These are phyloP conservation scores for Populus euphratica DNA, from an alignment of 345 rosid species.

Conservation along the genomic window DNA sequence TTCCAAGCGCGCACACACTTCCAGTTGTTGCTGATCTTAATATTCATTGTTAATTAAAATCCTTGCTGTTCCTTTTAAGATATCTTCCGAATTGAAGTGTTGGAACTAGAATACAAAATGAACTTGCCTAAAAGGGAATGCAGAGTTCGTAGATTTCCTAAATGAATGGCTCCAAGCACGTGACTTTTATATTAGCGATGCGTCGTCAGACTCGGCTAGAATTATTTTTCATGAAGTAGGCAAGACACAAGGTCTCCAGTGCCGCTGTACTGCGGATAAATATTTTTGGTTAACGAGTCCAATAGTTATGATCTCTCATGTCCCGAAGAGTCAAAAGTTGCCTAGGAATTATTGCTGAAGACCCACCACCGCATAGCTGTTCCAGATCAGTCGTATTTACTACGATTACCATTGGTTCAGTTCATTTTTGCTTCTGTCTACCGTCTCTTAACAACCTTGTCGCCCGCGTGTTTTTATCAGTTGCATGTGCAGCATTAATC, in stretches of 20 bases:
- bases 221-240: background rate
- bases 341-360: conserved; percentile 4
- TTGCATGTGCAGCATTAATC: background rate
- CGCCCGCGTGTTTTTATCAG: background rate
- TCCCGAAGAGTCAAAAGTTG: background rate
- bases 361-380: background rate
- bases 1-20: background rate
- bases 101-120: background rate
- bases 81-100: background rate
- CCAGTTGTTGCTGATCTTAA: background rate
- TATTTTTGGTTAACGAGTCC: background rate
- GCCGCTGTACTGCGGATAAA: background rate
- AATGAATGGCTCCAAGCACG: background rate
- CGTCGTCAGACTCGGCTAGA: background rate
- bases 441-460: background rate
- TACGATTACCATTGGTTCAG: background rate
- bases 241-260: background rate
- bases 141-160: background rate
- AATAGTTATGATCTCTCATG: background rate
- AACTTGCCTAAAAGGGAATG: background rate
- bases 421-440: background rate
- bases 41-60: background rate
- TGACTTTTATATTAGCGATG: background rate
- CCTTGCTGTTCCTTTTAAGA: background rate
- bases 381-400: background rate